A percentile compares a stretch with the other conserved stretches of the same genome.
Conservation (phyloP, 1,139 yeast genomes). For the Suhomyces yuchorum region DNA sequence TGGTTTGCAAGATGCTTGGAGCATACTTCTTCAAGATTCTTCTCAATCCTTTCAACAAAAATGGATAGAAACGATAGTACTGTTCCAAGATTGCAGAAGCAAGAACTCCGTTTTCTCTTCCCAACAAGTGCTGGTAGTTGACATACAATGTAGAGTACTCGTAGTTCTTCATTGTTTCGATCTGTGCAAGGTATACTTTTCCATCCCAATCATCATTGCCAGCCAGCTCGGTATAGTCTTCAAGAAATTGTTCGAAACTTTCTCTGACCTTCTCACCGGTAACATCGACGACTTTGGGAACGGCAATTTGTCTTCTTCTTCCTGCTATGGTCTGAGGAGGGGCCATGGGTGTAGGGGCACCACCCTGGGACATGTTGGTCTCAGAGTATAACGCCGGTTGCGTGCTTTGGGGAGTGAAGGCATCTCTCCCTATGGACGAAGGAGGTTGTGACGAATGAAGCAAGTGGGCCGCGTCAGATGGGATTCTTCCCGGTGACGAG, state of each 20-base stretch:
- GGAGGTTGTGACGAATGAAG: slow-evolving; percentile 49
- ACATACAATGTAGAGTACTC: slow-evolving; percentile 81
- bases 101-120: slow-evolving; percentile 80
- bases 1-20: slow-evolving; percentile 65
- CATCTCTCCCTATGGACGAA: slow-evolving; percentile 42
- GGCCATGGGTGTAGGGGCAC: slow-evolving; percentile 22
- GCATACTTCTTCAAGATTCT: slow-evolving; percentile 73
- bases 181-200: slow-evolving; percentile 72
- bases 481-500: slow-evolving; percentile 49
- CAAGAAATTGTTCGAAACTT: slow-evolving; percentile 79
- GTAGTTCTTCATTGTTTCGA: slow-evolving; percentile 75
- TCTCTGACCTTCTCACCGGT: slow-evolving; percentile 95
- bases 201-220: slow-evolving; percentile 50
- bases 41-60: slow-evolving; percentile 72
- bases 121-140: slow-evolving; percentile 77
- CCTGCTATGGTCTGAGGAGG: slow-evolving; percentile 30
- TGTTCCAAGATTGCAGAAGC: slow-evolving; percentile 90
- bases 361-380: slow-evolving; percentile 22
- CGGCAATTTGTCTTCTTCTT: slow-evolving; percentile 59
- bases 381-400: slow-evolving; percentile 18
- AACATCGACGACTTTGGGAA: slow-evolving; percentile 85
- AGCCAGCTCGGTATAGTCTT: slow-evolving; percentile 51
- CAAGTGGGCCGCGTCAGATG: slow-evolving; percentile 49
- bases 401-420: slow-evolving; percentile 28
- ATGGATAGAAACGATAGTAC: slow-evolving; percentile 90